Evolutionary conservation across 768 basidiomycete genomes (phyloP), one percentile per base, ranked within the genome.

Genomic region (Pisolithus sp.): DNA sequence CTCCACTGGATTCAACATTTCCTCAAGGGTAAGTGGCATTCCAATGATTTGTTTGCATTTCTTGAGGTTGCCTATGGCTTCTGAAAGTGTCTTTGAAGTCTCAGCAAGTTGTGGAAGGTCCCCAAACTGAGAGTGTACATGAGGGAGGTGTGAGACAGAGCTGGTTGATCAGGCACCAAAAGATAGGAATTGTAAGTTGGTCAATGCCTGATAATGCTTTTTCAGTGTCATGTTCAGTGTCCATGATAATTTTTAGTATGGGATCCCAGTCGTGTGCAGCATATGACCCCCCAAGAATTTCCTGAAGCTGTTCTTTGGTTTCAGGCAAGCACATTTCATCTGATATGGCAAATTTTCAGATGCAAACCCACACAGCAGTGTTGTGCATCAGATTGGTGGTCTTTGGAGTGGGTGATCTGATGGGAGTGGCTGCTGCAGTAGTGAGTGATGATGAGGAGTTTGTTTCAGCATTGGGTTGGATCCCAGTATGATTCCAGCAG

Each of bases 251-350:
- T 15, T 49, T 53, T 9, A 58, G 47, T 5, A 52, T 57, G 5
- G 53, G 57, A 24, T 46, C 24, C 59, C 57, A 62, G 28, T 60
- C 54, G 9, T 30, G 10, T 21, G 55, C 54, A 26, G 30, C 23
- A 24, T 60, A 62, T 2, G 28, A 41, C 3, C 44, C 47, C 1
- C 59, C 54, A 40, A 59, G 49, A 17, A 42, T 42, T 12, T n/a
- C 31, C 21, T 45, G 30, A 12, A 62, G 53, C 2, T n/a, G 20
- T 9, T 46, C 20, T 44, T 60, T 48, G 20, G 46, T 49, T 9
- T 53, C 18, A 20, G 57, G 57, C 9, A 62, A 46, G 3, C 26
- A 28, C 54, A 60, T 56, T 18, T 53, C 48, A 20, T 26, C 48
- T 24, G 48, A 44, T 2, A 38, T 38, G 12, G 37, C 37, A 10